Evolutionary conservation across 306 rosid species (phyloP).

Genomic region (Rosa chinensis): DNA sequence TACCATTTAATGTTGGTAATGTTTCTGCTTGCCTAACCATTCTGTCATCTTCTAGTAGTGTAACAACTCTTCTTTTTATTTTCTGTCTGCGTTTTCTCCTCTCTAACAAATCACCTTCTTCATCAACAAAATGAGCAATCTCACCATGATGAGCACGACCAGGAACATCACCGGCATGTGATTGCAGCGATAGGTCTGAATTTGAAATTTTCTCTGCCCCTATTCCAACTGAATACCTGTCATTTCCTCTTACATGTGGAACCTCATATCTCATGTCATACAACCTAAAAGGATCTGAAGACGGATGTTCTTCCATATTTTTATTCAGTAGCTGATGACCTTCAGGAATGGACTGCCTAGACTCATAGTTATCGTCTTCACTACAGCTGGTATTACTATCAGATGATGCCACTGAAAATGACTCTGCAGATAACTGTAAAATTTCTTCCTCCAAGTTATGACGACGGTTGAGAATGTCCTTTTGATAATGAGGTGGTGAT

Average conservation of each 20-base stretch:
- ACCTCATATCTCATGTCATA: conserved; percentile 38
- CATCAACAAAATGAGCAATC: conserved; percentile 25
- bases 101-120: conserved; percentile 40
- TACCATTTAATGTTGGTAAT: conserved; percentile 30
- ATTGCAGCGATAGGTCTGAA: conserved; percentile 6
- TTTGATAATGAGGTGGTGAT: conserved; percentile 93
- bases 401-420: conserved; percentile 85
- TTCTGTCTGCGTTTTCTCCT: conserved; percentile 58
- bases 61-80: conserved; percentile 60
- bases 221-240: conserved; percentile 30
- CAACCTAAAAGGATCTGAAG: conserved; percentile 29
- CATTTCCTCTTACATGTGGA: conserved; percentile 48
- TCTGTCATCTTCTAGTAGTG: conserved; percentile 43
- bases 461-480: conserved; percentile 89
- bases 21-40: conserved; percentile 29
- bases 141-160: conserved; percentile 35
- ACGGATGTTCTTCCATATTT: conserved; percentile 36
- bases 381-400: conserved; percentile 89
- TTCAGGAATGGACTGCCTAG: conserved; percentile 42
- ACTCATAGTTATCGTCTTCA: conserved; percentile 56
- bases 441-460: conserved; percentile 90
- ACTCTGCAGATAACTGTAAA: conserved; percentile 84
- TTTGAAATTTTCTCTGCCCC: conserved; percentile 24
- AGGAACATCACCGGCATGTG: conserved; percentile 33
- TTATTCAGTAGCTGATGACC: conserved; percentile 35